Evolutionary conservation across 805 yeast species (phyloP).

Genomic region (Kazachstania kunashirensis): DNA sequence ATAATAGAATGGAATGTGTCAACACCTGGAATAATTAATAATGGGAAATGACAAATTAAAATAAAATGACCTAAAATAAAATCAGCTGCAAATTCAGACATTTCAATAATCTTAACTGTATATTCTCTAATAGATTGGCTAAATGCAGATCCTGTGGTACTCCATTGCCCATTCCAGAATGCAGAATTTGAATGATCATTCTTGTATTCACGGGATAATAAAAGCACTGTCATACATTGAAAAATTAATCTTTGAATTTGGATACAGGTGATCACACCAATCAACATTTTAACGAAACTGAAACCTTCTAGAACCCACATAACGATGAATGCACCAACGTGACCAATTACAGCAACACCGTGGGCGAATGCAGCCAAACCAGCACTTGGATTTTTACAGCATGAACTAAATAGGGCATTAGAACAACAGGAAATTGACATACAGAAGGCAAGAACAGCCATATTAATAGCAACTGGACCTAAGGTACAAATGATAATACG

Average conservation of each 20-base stretch:
- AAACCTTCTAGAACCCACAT: constrained; percentile 97
- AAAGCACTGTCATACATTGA: constrained; percentile 66
- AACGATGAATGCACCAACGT: constrained; percentile 78
- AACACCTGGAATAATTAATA: constrained; percentile 71
- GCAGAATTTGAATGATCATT: constrained; percentile 92
- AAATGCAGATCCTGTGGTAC: constrained; percentile 83
- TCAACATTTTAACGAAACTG: constrained; percentile 72
- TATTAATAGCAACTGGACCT: constrained; percentile 83
- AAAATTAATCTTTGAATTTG: constrained; percentile 80
- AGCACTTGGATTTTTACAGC: constrained; percentile 96
- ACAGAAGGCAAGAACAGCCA: constrained; percentile 71
- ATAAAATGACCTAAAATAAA: constrained; percentile 85
- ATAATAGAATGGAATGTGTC: constrained; percentile 97
- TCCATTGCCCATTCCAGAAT: constrained; percentile 99
- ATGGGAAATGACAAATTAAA: constrained; percentile 80
- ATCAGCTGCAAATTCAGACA: constrained; percentile 94
- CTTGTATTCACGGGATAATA: constrained; percentile 90
- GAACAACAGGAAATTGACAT: constrained; percentile 87
- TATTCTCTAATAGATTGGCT: constrained; percentile 94
- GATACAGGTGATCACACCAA: constrained; percentile 75
- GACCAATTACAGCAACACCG: constrained; percentile 82
- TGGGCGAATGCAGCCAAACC: constrained; percentile 94
- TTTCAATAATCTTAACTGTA: constrained; percentile 83
- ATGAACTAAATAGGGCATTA: constrained; percentile 85
- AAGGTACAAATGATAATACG: constrained; percentile 72